phyloP scores from a whole-genome alignment of 2,329 filamentous ascomycete species.

The Colletotrichum sp. region DNA sequence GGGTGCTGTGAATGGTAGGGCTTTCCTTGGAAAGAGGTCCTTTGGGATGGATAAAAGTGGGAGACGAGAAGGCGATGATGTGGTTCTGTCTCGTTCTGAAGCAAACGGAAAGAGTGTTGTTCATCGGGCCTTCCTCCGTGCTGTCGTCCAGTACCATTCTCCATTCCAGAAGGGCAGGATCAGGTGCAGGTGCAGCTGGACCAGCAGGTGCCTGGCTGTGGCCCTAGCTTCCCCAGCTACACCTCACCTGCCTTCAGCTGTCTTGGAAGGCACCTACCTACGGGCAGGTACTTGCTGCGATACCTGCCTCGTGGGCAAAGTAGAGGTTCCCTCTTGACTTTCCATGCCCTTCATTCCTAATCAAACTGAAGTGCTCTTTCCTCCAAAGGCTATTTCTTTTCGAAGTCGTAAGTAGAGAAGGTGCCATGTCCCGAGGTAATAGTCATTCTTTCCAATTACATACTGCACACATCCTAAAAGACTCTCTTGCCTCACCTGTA shows the following conservation, averaged over 20 bases:
- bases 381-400: background rate
- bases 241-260: background rate
- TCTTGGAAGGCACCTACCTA: background rate
- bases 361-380: background rate
- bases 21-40: background rate
- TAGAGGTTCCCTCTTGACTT: background rate
- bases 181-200: background rate
- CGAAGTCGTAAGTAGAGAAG: background rate
- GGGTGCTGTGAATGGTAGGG: background rate
- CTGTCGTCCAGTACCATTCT: background rate
- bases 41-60: background rate
- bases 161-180: background rate
- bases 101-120: background rate
- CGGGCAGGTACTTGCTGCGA: background rate
- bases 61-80: background rate
- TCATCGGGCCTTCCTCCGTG: background rate
- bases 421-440: background rate
- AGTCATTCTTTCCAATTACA: background rate
- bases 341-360: background rate
- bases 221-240: conserved; percentile 6
- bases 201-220: conserved; percentile 1
- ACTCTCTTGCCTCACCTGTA: background rate
- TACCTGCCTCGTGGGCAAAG: background rate
- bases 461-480: background rate
- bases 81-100: background rate